phyloP scores from a whole-genome alignment of 2,329 filamentous ascomycete genomes.

The Lachnellula subtilissima region DNA sequence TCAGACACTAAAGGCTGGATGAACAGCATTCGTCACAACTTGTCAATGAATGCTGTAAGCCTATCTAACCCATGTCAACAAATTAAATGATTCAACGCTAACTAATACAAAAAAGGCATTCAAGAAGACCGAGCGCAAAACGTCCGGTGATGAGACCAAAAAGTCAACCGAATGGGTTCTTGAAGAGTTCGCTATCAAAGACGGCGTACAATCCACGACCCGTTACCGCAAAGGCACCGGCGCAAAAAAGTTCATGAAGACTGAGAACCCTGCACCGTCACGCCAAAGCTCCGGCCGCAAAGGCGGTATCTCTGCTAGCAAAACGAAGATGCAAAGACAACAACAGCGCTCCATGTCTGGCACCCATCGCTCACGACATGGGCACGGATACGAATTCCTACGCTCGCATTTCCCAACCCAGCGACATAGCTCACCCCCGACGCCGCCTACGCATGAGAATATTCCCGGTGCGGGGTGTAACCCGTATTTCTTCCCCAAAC shows the following conservation, averaged over 20 bases:
- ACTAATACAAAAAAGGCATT: slow-evolving; percentile 42
- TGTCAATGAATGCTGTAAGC: slow-evolving; percentile 89
- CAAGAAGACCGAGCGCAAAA: slow-evolving; percentile 43
- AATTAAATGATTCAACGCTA: slow-evolving; percentile 22
- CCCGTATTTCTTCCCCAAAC: slow-evolving; percentile 21
- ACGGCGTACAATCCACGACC: slow-evolving; percentile 83
- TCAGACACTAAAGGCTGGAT: slow-evolving; percentile 71
- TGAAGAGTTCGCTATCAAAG: slow-evolving; percentile 59
- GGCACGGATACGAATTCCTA: slow-evolving; percentile 5
- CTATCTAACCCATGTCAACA: slow-evolving; percentile 24
- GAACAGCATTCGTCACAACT: slow-evolving; percentile 91
- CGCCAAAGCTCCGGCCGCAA: slow-evolving; percentile 24
- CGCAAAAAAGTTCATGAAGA: slow-evolving; percentile 35
- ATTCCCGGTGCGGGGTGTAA: slow-evolving; percentile 4
- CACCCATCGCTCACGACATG: neutral
- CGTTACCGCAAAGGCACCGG: slow-evolving; percentile 57
- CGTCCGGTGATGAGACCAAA: slow-evolving; percentile 47
- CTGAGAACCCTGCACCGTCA: slow-evolving; percentile 34
- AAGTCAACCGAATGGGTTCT: slow-evolving; percentile 76
- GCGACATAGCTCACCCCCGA: slow-evolving; percentile 20
- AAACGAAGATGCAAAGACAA: slow-evolving; percentile 18
- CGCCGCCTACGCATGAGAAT: slow-evolving; percentile 18
- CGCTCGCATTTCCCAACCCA: neutral
- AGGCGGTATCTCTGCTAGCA: slow-evolving; percentile 19
- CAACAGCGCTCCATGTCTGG: slow-evolving; percentile 11